phyloP scores from a whole-genome alignment of 2,329 filamentous ascomycete genomes.

The Aspergillus sp. region DNA sequence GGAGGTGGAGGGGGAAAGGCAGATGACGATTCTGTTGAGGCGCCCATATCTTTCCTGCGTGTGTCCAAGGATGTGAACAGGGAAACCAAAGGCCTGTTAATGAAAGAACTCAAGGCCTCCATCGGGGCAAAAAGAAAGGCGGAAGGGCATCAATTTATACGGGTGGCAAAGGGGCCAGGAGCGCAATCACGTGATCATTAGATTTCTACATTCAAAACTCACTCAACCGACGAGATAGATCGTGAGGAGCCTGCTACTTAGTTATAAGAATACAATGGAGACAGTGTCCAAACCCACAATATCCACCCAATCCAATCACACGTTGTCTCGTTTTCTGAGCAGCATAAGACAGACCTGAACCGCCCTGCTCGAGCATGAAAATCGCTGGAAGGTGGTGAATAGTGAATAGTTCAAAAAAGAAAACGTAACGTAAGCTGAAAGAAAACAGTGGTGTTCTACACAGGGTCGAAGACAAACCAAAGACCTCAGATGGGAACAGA shows the following conservation, averaged over 20 bases:
- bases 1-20: conserved; percentile 28
- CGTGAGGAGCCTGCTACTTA: conserved; percentile 18
- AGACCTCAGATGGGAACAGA: not conserved
- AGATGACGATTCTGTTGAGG: conserved; percentile 21
- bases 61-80: conserved; percentile 22
- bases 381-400: conserved; percentile 28
- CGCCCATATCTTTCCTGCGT: conserved; percentile 35
- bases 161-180: conserved; percentile 14
- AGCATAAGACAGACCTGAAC: conserved; percentile 5
- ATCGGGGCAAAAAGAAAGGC: conserved; percentile 2
- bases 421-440: not conserved
- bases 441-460: conserved; percentile 12
- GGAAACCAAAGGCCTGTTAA: not conserved
- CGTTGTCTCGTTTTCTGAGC: conserved; percentile 22
- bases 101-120: not conserved
- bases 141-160: conserved; percentile 31
- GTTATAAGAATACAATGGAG: conserved; percentile 32
- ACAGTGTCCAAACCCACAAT: conserved; percentile 25
- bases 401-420: conserved; percentile 19
- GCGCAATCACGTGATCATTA: conserved; percentile 27
- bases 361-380: conserved; percentile 16
- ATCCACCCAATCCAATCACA: conserved; percentile 23
- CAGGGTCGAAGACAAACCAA: conserved; percentile 7
- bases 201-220: conserved; percentile 2
- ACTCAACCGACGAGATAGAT: conserved; percentile 4